These are phyloP conservation scores for Xylaria palmicola DNA, from an alignment of 495 filamentous ascomycete species.

Conservation along the genomic window DNA sequence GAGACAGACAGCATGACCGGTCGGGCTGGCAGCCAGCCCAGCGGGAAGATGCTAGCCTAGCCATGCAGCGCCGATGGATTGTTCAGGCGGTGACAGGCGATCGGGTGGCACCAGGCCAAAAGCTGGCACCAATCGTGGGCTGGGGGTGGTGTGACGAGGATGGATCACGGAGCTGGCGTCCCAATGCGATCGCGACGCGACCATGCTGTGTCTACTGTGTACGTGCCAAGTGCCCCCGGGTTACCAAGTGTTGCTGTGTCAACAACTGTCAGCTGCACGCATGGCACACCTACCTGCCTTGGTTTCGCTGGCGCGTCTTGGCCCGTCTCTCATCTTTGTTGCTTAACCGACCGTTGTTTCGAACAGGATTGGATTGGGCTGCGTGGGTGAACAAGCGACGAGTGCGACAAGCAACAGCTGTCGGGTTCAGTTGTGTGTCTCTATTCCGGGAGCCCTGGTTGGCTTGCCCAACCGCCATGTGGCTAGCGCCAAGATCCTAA, in stretches of 20 bases:
- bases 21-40: neutral
- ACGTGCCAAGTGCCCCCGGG: neutral
- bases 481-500: neutral
- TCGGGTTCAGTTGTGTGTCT: neutral
- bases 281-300: neutral
- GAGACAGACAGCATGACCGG: neutral
- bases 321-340: neutral
- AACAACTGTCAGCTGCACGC: neutral
- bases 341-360: neutral
- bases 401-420: too few species aligned
- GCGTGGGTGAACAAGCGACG: too few species aligned
- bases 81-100: neutral
- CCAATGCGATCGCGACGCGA: too few species aligned
- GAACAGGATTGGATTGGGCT: neutral
- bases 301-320: conserved; percentile 1
- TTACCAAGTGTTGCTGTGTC: neutral
- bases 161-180: too few species aligned
- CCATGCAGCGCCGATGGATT: neutral
- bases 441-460: neutral
- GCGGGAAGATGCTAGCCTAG: neutral
- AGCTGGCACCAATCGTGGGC: conserved; percentile 15
- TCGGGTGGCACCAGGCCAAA: conserved; percentile 3
- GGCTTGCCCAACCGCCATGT: conserved; percentile 1
- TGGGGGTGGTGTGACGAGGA: conserved; percentile 8
- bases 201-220: neutral